Conservation (phyloP, 164 flowering plant species). For the Annona cherimola region DNA sequence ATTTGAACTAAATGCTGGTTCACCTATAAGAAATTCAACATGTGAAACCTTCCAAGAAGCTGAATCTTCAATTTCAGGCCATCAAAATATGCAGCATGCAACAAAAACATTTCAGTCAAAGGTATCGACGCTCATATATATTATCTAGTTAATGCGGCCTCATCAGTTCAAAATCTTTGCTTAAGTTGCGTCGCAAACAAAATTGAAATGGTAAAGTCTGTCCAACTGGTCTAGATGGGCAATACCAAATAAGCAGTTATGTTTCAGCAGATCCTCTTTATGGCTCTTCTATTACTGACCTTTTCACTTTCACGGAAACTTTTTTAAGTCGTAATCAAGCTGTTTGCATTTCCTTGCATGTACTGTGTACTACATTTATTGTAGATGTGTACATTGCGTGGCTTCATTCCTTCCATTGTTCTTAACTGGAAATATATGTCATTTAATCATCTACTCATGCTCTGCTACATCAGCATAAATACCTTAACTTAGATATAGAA, state of each 20-base stretch:
- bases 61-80: conserved; percentile 28
- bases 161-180: neutral
- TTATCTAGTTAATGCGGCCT: neutral
- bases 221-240: neutral
- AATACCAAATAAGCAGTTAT: neutral
- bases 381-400: too few relatives aligned
- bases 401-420: too few relatives aligned
- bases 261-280: neutral
- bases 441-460: too few relatives aligned
- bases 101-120: conserved; percentile 36
- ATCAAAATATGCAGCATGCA: conserved; percentile 36
- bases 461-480: too few relatives aligned
- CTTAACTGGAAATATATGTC: too few relatives aligned
- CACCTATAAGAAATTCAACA: conserved; percentile 33
- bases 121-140: conserved; percentile 23
- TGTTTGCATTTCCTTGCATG: too few relatives aligned
- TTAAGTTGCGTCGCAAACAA: neutral
- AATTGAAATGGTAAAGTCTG: neutral
- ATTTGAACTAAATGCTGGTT: conserved; percentile 29
- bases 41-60: conserved; percentile 36
- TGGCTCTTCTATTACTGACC: too few relatives aligned
- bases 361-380: too few relatives aligned
- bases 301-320: neutral
- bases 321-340: neutral
- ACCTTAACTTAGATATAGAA: too few relatives aligned